Base-by-base conservation (phyloP, 768 basidiomycete species). In the Suillus spraguei region DNA sequence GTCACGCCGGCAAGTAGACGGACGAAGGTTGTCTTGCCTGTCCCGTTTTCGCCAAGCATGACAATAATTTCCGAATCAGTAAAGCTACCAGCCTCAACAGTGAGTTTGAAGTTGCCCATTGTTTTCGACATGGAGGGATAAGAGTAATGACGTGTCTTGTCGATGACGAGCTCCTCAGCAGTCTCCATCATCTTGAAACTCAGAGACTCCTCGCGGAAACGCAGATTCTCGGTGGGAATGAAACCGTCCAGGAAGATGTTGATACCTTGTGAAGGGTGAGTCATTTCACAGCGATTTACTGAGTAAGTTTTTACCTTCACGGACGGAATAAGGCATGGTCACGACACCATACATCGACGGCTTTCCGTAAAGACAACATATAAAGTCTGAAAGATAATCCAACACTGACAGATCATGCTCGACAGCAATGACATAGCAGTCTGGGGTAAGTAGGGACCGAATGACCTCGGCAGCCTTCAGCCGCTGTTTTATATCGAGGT, bases 61-160 rank as follows among this genome's bases (percentile, higher is more conserved):
- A 99, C 97, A 70, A 99, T 94, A 76, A 99, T 99, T 76, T 99
- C 97, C 2, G 96, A 98, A 74, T 99, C 96, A n/a, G 97, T 96
- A 80, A 99, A 99, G 39, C 85, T 85, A 32, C 97, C 97, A 0
- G 77, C 80, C 69, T 97, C 87, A 60, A 99, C 93, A 58, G 94
- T 94, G 55, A 99, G 87, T 78, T 99, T 98, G 88, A 99, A 99
- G 67, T 73, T 74, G 36, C 97, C 97, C 58, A 98, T 85, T 0
- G 97, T 99, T 81, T 99, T 99, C 66, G 92, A 92, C 97, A 99
- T 98, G 36, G 90, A 68, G 0, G 97, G 97, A 80, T 99, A 99
- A 9, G 86, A 83, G 78, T 96, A 96, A 72, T 91, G 90, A 54
- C 90, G 86, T 33, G 95, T 92, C 77, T 95, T 95, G 76, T 94